Conservation (phyloP, 2,329 filamentous ascomycete species). For the Fusarium nisikadoi region DNA sequence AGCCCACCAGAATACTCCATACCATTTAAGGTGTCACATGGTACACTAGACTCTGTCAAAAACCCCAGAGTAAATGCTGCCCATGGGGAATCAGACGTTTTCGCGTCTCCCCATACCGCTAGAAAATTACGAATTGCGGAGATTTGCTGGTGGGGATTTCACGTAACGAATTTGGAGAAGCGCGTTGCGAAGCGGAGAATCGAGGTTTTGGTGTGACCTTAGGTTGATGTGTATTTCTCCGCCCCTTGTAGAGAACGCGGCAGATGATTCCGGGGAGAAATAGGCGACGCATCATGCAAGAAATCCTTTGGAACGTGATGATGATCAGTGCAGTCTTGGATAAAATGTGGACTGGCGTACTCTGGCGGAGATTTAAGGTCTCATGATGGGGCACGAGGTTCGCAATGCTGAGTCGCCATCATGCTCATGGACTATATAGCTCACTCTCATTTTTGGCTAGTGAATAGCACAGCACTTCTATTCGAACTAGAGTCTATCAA, state of each 20-base stretch:
- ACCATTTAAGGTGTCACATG: not conserved
- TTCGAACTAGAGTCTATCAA: not conserved
- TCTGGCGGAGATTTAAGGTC: not conserved
- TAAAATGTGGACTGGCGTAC: not conserved
- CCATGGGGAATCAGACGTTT: conserved; percentile 28
- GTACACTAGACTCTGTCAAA: not conserved
- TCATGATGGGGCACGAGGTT: not conserved
- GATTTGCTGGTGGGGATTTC: not conserved
- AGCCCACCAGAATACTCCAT: not conserved
- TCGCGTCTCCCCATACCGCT: conserved; percentile 4
- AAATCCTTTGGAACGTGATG: accelerated
- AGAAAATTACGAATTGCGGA: not conserved
- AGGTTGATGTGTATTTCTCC: not conserved
- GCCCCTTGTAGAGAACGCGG: not conserved
- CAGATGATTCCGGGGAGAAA: not conserved
- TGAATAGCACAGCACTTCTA: accelerated
- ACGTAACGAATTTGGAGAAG: not conserved
- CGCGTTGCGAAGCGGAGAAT: not conserved
- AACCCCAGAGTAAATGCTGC: conserved; percentile 8
- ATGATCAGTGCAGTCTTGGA: not conserved
- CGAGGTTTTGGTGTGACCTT: not conserved
- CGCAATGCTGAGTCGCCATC: not conserved
- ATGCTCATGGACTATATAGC: not conserved
- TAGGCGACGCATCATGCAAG: not conserved
- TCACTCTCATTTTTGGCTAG: not conserved